Evolutionary conservation across 2,329 filamentous ascomycete species (phyloP).

Genomic region (Xenoacremonium recifei): DNA sequence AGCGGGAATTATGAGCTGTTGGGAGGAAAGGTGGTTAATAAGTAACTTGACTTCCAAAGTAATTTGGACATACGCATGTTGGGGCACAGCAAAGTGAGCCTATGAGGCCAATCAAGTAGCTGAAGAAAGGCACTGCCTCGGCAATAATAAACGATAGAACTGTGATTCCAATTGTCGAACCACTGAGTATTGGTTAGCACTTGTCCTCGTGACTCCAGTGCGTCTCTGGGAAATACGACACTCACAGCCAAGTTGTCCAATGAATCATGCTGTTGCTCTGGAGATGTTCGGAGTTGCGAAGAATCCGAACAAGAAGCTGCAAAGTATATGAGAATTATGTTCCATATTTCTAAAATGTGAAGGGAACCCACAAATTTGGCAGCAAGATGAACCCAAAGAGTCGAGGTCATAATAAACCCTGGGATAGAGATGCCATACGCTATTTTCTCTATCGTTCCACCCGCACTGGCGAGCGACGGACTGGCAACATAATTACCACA

Average conservation of each 20-base stretch:
- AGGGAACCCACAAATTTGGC: slow-evolving; percentile 14
- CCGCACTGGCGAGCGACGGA: slow-evolving; percentile 37
- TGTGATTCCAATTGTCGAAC: slow-evolving; percentile 19
- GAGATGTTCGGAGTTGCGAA: slow-evolving; percentile 24
- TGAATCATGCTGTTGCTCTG: slow-evolving; percentile 21
- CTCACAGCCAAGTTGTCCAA: slow-evolving; percentile 26
- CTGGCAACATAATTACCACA: slow-evolving; percentile 43
- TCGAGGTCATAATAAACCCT: slow-evolving; percentile 23
- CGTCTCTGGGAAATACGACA: neutral
- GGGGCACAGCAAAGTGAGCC: slow-evolving; percentile 27
- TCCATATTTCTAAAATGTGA: neutral
- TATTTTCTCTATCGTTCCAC: slow-evolving; percentile 18
- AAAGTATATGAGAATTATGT: neutral
- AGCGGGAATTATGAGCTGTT: slow-evolving; percentile 22
- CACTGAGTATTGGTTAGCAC: slow-evolving; percentile 2
- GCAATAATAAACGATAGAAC: slow-evolving; percentile 18
- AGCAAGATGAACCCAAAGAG: slow-evolving; percentile 22
- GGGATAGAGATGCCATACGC: slow-evolving; percentile 23
- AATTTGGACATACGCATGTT: slow-evolving; percentile 21
- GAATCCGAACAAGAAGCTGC: slow-evolving; percentile 23
- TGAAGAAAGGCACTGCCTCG: slow-evolving; percentile 24
- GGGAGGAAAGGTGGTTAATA: neutral
- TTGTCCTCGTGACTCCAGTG: too few species aligned
- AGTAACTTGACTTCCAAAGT: neutral
- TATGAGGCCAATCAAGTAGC: slow-evolving; percentile 22